Evolutionary conservation across 768 basidiomycete species (phyloP), one percentile per base, ranked within the genome.

Genomic region (Cantharellus cinnabarinus): DNA sequence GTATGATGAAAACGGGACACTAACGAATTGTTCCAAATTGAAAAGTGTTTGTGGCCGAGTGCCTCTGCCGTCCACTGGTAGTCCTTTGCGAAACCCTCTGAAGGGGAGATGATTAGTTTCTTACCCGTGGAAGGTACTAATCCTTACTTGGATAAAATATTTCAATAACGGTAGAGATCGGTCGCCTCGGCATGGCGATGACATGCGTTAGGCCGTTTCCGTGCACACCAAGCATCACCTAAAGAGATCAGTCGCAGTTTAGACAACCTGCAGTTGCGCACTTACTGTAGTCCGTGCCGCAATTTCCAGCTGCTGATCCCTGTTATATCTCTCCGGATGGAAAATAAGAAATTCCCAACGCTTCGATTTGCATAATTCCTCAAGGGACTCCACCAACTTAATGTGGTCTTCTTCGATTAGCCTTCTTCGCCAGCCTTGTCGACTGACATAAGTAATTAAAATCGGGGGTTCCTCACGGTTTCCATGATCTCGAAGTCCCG

Each of bases 141-240:
- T 10, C 10, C 44, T 10, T 48, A 48, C 52, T 35, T 0, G 86
- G 88, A 66, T 75, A 84, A 71, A 91, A 87, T 10, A 91, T 78
- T 70, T 91, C 88, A 63, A 91, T 83, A 20, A 91, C 85, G 3
- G 85, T 81, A 3, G 85, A 80, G n/a, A 79, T 69, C 0, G 78
- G 78, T 2, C 81, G 84, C 1, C 77, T 76, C 29, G 83, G 79
- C 86, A 90, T 89, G 72, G 83, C 80, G 50, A 90, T 76, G n/a
- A 90, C 74, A 65, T 89, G 86, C 4, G 86, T 84, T 0, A 91
- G 74, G 4, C 87, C 86, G 64, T 88, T 89, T 3, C 86, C 85
- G 62, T 85, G 84, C 0, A 85, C 77, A 39, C 83, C 83, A 4
- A 86, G 70, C 64, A 86, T 67, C 60, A 85, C 75, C 83, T 85